A percentile compares a stretch with the other conserved stretches of the same genome.
These are phyloP conservation scores for Shiraia sp. DNA, from an alignment of 2,329 filamentous ascomycete genomes.

Conservation along the genomic window DNA sequence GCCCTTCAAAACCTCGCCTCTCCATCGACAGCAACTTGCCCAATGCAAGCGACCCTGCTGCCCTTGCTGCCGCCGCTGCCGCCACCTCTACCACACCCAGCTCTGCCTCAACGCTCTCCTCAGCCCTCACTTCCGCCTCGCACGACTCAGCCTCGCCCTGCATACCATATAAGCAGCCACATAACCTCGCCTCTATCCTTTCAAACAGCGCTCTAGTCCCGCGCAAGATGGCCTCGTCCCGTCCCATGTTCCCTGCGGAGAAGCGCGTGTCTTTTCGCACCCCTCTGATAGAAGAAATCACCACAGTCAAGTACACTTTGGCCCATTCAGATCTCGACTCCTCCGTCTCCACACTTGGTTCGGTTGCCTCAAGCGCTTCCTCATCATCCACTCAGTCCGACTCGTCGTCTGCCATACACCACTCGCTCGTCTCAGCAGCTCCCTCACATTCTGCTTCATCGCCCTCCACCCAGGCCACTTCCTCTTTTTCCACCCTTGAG, in stretches of 20 bases:
- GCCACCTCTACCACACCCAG: constrained; percentile 39
- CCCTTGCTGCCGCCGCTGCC: constrained; percentile 36
- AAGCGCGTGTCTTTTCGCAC: constrained; percentile 62
- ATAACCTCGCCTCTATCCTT: constrained; percentile 52
- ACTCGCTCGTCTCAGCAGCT: constrained; percentile 11
- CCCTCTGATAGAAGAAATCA: constrained; percentile 63
- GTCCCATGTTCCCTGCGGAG: constrained; percentile 56
- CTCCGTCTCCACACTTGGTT: constrained; percentile 40
- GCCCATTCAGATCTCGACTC: constrained; percentile 60
- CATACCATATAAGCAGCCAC: constrained; percentile 52
- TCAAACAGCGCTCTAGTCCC: constrained; percentile 48
- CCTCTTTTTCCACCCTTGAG: constrained; percentile 25
- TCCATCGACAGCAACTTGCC: constrained; percentile 38
- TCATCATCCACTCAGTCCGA: constrained; percentile 13
- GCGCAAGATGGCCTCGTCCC: constrained; percentile 48
- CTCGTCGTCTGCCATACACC: constrained; percentile 15
- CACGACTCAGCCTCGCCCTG: constrained; percentile 41
- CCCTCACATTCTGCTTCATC: constrained; percentile 19
- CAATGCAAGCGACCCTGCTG: constrained; percentile 27
- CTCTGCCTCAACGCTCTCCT: constrained; percentile 45
- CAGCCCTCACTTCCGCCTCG: constrained; percentile 46
- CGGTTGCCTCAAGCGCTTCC: constrained; percentile 20
- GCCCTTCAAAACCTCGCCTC: constrained; percentile 35
- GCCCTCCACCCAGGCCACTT: constrained; percentile 4
- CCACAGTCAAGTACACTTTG: constrained; percentile 58